Percentiles rank a stretch among this genome's conserved stretches.
Conservation (phyloP, 768 basidiomycete genomes). For the Ramaria rubella region DNA sequence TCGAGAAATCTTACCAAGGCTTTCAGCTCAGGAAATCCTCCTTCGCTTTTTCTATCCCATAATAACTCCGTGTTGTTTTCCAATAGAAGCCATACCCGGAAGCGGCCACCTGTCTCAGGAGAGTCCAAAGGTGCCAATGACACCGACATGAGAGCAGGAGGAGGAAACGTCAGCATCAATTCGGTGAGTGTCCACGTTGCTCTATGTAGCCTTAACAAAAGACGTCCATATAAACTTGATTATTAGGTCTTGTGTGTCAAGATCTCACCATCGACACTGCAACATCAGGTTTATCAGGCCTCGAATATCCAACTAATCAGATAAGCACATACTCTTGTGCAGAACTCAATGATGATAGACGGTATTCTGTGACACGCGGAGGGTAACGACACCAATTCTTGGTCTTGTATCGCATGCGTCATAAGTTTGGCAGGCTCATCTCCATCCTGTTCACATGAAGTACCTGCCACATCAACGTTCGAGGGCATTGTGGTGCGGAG, state of each 20-base stretch:
- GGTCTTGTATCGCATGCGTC: no score
- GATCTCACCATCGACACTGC: constrained; percentile 76
- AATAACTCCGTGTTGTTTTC: constrained; percentile 35
- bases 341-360: constrained; percentile 83
- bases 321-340: constrained; percentile 64
- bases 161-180: constrained; percentile 83
- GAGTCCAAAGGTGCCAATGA: constrained; percentile 67
- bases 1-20: constrained; percentile 48
- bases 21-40: constrained; percentile 90
- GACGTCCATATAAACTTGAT: constrained; percentile 7
- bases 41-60: constrained; percentile 90
- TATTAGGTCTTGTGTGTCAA: background rate
- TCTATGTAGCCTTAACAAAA: constrained; percentile 72
- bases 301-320: background rate
- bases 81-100: constrained; percentile 76
- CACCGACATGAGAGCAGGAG: constrained; percentile 61
- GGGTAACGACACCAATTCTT: background rate
- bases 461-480: no score
- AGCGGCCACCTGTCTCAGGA: constrained; percentile 83
- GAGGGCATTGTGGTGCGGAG: no score
- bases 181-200: constrained; percentile 95
- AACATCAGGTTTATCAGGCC: constrained; percentile 1
- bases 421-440: background rate
- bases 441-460: no score
- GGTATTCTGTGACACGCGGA: constrained; percentile 25